Conservation (phyloP, 495 filamentous ascomycete species). For the Darksidea phi region DNA sequence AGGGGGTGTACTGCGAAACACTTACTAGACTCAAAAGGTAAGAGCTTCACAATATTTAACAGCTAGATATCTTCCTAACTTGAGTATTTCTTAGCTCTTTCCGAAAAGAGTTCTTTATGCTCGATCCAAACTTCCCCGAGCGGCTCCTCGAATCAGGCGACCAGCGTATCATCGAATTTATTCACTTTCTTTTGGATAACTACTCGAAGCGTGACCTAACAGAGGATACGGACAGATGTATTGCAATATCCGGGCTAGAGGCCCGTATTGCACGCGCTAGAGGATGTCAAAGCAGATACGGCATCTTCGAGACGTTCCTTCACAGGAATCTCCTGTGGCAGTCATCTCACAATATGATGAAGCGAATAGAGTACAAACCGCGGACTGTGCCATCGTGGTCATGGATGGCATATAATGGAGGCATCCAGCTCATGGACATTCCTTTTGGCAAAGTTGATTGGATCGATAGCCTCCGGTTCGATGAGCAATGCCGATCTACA, state of each 20-base stretch:
- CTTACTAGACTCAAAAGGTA: too few species aligned
- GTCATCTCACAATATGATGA: background rate
- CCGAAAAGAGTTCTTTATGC: too few species aligned
- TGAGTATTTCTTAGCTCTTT: too few species aligned
- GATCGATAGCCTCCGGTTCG: conserved; percentile 17
- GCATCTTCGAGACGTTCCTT: background rate
- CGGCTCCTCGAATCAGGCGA: background rate
- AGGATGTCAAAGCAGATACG: background rate
- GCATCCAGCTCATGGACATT: too few species aligned
- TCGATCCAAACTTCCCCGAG: background rate
- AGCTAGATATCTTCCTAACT: too few species aligned
- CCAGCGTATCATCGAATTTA: background rate
- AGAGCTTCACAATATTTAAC: too few species aligned
- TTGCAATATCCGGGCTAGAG: conserved; percentile 5
- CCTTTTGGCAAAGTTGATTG: too few species aligned
- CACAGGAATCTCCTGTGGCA: conserved; percentile 4
- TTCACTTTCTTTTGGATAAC: background rate
- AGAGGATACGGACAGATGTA: background rate
- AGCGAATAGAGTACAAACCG: too few species aligned
- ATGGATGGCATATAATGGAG: too few species aligned
- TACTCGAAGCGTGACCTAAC: background rate
- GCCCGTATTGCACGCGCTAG: background rate
- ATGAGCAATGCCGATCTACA: conserved; percentile 8
- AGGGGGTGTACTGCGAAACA: background rate
- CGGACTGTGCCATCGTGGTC: too few species aligned